Evolutionary conservation across 768 basidiomycete species (phyloP).

Genomic region (Lentinula lateritia): DNA sequence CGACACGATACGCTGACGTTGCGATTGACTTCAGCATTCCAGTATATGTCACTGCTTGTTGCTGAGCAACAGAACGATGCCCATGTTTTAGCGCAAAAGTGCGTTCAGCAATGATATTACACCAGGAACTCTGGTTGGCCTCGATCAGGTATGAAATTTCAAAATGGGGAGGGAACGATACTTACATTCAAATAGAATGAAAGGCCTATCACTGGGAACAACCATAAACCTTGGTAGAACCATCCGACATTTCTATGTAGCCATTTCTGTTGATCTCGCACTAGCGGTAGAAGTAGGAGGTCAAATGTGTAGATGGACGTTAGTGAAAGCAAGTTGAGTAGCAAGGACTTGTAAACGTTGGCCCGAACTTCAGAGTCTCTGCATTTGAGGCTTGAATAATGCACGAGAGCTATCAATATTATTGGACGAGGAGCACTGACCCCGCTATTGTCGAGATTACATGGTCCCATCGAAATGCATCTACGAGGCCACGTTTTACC

Average conservation of each 20-base stretch:
- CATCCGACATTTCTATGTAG: slow-evolving; percentile 67
- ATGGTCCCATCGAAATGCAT: slow-evolving; percentile 70
- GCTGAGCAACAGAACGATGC: slow-evolving; percentile 39
- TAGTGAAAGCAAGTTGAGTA: slow-evolving; percentile 69
- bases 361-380: slow-evolving; percentile 75
- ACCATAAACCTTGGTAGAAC: slow-evolving; percentile 76
- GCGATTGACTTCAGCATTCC: slow-evolving; percentile 72
- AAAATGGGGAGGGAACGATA: slow-evolving; percentile 7
- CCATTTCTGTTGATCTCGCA: slow-evolving; percentile 58
- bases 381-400: neutral
- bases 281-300: slow-evolving; percentile 61
- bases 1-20: slow-evolving; percentile 73
- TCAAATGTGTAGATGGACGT: slow-evolving; percentile 75
- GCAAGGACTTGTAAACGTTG: slow-evolving; percentile 68
- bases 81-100: slow-evolving; percentile 72
- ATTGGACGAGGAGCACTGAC: slow-evolving; percentile 29
- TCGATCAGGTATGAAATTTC: neutral
- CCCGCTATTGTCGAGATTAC: slow-evolving; percentile 53
- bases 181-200: slow-evolving; percentile 83
- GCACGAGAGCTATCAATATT: slow-evolving; percentile 8
- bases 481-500: slow-evolving; percentile 53
- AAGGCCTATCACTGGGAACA: slow-evolving; percentile 67
- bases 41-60: slow-evolving; percentile 54
- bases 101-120: slow-evolving; percentile 67
- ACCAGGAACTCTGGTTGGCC: slow-evolving; percentile 64